Percentiles rank a stretch among this genome's conserved stretches.
Conservation (phyloP, 2,329 filamentous ascomycete genomes). For the Phyllosticta paracitricarpa region DNA sequence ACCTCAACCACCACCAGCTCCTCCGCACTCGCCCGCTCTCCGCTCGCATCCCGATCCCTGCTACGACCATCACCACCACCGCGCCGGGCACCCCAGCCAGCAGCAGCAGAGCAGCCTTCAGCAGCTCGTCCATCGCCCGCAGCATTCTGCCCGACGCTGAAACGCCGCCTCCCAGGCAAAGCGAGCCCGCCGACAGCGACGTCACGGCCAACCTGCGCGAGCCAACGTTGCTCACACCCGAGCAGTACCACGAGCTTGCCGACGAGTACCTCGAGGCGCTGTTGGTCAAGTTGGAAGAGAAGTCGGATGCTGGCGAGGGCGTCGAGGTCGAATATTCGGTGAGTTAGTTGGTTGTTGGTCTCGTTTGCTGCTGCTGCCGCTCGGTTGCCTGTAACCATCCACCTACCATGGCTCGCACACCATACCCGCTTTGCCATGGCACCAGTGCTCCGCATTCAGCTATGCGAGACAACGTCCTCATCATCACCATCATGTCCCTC, state of each 20-base stretch:
- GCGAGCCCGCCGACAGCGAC: slow-evolving; percentile 26
- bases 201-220: slow-evolving; percentile 22
- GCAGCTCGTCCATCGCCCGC: slow-evolving; percentile 16
- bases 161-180: slow-evolving; percentile 27
- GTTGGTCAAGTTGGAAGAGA: slow-evolving; percentile 55
- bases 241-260: slow-evolving; percentile 66
- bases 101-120: slow-evolving; percentile 16
- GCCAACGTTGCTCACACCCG: slow-evolving; percentile 56
- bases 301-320: slow-evolving; percentile 63
- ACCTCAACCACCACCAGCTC: neutral
- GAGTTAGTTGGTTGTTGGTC: slow-evolving; percentile 26
- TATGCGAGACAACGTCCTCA: too few relatives aligned
- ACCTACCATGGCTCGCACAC: too few relatives aligned
- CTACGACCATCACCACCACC: neutral
- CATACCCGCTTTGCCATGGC: too few relatives aligned
- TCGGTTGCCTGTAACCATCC: neutral
- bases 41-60: neutral
- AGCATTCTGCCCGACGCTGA: slow-evolving; percentile 37
- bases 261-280: slow-evolving; percentile 62
- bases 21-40: neutral
- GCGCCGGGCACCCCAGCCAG: neutral
- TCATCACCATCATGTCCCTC: neutral
- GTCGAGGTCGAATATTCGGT: slow-evolving; percentile 87
- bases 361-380: neutral
- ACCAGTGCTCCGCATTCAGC: too few relatives aligned